Percentiles rank a stretch among this genome's conserved stretches.
Evolutionary conservation across 2,329 filamentous ascomycete species (phyloP).

Genomic region (Bisporella sp.): DNA sequence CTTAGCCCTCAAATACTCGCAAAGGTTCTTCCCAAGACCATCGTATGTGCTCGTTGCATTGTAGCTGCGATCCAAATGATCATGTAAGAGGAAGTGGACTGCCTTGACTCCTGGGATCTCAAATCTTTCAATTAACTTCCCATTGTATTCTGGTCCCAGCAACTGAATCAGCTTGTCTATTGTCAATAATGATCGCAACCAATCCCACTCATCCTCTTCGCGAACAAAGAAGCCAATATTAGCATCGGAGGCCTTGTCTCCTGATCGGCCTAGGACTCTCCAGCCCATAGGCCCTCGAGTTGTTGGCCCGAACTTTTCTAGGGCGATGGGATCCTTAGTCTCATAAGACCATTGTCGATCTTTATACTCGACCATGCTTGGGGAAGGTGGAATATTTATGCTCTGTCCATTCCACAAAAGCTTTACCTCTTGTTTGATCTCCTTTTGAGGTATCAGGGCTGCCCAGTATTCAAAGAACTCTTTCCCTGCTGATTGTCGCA

Average conservation of each 20-base stretch:
- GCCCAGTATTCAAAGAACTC: constrained; percentile 24
- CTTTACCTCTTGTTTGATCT: constrained; percentile 16
- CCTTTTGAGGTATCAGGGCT: constrained; percentile 19
- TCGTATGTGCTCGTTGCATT: constrained; percentile 14
- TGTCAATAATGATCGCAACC: constrained; percentile 26
- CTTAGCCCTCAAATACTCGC: constrained; percentile 15
- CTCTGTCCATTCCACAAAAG: constrained; percentile 23
- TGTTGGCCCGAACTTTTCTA: constrained; percentile 22
- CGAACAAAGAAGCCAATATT: constrained; percentile 35
- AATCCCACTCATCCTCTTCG: constrained; percentile 32
- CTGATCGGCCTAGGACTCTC: constrained; percentile 29
- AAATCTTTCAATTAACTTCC: constrained; percentile 23
- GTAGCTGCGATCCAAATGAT: constrained; percentile 15
- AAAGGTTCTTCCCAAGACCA: constrained; percentile 14
- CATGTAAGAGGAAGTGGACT: constrained; percentile 21
- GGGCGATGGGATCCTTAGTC: constrained; percentile 9
- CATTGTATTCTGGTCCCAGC: constrained; percentile 18
- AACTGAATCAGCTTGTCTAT: constrained; percentile 20
- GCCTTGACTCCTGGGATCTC: constrained; percentile 16
- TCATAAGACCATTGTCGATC: constrained; percentile 14
- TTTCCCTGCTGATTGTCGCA: constrained; percentile 30
- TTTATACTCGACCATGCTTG: constrained; percentile 1
- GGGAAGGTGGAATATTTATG: constrained; percentile 11
- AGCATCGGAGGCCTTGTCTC: constrained; percentile 31
- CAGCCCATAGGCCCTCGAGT: constrained; percentile 23